These are phyloP conservation scores for Lenzites betulinus DNA, from an alignment of 768 basidiomycete genomes.

Conservation along the genomic window DNA sequence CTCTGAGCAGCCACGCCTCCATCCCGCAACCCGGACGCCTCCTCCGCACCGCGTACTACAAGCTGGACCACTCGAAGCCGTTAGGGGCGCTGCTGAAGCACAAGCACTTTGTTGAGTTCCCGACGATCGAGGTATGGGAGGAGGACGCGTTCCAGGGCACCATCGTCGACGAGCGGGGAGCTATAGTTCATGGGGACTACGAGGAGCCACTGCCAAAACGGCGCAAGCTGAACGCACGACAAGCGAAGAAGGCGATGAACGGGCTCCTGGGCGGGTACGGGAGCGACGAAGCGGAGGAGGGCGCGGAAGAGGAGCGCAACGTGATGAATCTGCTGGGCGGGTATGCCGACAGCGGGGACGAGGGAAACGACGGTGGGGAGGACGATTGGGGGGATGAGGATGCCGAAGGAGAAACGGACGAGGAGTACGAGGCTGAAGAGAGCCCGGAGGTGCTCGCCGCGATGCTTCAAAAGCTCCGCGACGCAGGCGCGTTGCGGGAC, in stretches of 20 bases:
- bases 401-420: slow-evolving; percentile 38
- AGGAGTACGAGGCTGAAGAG: slow-evolving; percentile 33
- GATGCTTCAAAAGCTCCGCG: slow-evolving; percentile 45
- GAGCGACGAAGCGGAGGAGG: slow-evolving; percentile 46
- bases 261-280: slow-evolving; percentile 64
- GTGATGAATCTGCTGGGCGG: slow-evolving; percentile 44
- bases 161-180: slow-evolving; percentile 57
- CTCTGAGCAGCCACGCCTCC: slow-evolving; percentile 22
- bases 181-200: slow-evolving; percentile 35
- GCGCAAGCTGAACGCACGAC: slow-evolving; percentile 53
- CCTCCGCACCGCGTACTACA: slow-evolving; percentile 48
- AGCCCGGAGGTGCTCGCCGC: slow-evolving; percentile 41
- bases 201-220: slow-evolving; percentile 51
- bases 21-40: slow-evolving; percentile 26
- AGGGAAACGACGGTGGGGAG: background rate
- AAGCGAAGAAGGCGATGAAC: slow-evolving; percentile 55
- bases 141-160: slow-evolving; percentile 58
- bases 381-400: slow-evolving; percentile 37
- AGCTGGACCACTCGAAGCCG: slow-evolving; percentile 51
- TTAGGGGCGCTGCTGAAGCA: slow-evolving; percentile 53
- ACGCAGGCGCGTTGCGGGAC: slow-evolving; percentile 35
- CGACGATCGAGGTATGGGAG: slow-evolving; percentile 77
- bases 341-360: slow-evolving; percentile 52
- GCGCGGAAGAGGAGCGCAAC: slow-evolving; percentile 37
- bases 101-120: slow-evolving; percentile 81